phyloP scores from a whole-genome alignment of 441 rosid species.

The Flueggea neowawraea region DNA sequence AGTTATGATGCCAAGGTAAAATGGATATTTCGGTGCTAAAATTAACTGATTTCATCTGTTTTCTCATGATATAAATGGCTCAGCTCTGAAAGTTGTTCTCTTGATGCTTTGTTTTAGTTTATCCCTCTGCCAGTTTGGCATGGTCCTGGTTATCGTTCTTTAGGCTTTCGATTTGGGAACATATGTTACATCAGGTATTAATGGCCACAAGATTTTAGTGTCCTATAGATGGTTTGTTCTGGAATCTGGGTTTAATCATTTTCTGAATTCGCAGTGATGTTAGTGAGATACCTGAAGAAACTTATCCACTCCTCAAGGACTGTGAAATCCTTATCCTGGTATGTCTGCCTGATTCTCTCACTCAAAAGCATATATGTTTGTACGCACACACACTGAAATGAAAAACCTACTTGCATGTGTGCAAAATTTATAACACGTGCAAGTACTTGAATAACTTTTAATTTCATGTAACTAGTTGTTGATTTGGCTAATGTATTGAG shows the following conservation, averaged over 20 bases:
- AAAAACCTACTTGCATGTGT: neutral
- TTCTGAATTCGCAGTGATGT: conserved; percentile 59
- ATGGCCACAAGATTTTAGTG: neutral
- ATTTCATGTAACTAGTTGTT: neutral
- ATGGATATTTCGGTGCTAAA: too few relatives aligned
- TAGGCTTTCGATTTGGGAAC: conserved; percentile 88
- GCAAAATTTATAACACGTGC: too few relatives aligned
- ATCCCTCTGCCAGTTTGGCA: conserved; percentile 96
- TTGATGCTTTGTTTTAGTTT: conserved; percentile 41
- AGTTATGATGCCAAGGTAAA: too few relatives aligned
- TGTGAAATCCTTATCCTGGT: conserved; percentile 75
- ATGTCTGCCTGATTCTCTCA: conserved; percentile 14
- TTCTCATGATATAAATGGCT: too few relatives aligned
- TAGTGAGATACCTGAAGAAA: conserved; percentile 87
- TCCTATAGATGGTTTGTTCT: neutral
- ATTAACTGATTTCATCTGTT: too few relatives aligned
- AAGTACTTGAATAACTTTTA: neutral
- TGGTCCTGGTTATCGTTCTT: conserved; percentile 71
- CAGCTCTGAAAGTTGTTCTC: too few relatives aligned
- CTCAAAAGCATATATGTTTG: too few relatives aligned
- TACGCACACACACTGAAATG: too few relatives aligned
- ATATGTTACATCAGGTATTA: conserved; percentile 81
- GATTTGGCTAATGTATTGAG: conserved; percentile 1
- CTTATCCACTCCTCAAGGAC: conserved; percentile 66
- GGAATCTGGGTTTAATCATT: conserved; percentile 13